Evolutionary conservation across 768 basidiomycete genomes (phyloP).

Genomic region (Leucosporidium creatinivorum): DNA sequence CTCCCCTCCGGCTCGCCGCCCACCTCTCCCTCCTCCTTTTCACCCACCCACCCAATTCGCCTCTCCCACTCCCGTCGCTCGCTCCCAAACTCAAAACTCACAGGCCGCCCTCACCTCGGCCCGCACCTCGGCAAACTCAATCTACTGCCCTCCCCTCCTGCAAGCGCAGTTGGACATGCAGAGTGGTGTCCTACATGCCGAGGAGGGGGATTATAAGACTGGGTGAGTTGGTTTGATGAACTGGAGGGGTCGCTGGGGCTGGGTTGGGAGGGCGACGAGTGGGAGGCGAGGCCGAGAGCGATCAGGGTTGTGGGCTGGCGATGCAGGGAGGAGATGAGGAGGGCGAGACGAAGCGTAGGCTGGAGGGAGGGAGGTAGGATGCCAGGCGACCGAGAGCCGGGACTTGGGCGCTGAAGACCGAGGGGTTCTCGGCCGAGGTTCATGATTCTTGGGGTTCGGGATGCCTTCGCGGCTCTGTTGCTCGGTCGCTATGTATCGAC

Average conservation of each 20-base stretch:
- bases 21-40: not conserved
- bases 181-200: constrained; percentile 78
- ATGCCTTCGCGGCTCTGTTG: no score
- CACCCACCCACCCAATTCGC: not conserved
- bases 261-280: not conserved
- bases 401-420: no score
- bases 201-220: constrained; percentile 96
- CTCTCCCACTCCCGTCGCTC: not conserved
- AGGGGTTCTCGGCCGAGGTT: no score
- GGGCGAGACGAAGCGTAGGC: no score
- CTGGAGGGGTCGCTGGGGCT: not conserved
- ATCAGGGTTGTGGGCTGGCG: no score
- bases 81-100: not conserved
- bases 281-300: no score
- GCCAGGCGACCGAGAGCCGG: no score
- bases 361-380: no score
- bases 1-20: not conserved
- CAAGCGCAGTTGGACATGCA: constrained; percentile 59
- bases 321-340: no score
- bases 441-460: no score
- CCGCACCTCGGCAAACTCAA: constrained; percentile 86
- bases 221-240: constrained; percentile 43
- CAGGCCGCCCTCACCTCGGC: constrained; percentile 83
- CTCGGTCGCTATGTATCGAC: no score
- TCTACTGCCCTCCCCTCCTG: constrained; percentile 77